These are phyloP conservation scores for Fusarium veterinarium DNA, from an alignment of 2,329 filamentous ascomycete species.

Conservation along the genomic window DNA sequence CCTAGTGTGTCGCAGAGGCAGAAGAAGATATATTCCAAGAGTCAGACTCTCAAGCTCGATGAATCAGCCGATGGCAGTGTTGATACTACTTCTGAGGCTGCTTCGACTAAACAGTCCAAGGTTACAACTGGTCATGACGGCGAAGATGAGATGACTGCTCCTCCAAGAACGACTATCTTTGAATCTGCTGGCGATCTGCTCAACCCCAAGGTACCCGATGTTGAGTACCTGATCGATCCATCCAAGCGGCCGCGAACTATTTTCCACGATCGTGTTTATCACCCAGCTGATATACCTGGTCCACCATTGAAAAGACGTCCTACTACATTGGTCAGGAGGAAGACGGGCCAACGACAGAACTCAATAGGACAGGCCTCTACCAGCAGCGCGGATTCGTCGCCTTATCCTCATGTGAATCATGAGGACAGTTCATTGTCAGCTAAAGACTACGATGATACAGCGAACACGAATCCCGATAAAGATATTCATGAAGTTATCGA, in stretches of 20 bases:
- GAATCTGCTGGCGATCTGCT: conserved; percentile 94
- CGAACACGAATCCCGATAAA: conserved; percentile 59
- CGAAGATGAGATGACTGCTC: conserved; percentile 68
- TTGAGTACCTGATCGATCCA: conserved; percentile 86
- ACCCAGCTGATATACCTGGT: conserved; percentile 90
- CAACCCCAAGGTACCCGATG: conserved; percentile 85
- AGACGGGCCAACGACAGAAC: conserved; percentile 43
- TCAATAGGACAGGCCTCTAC: conserved; percentile 40
- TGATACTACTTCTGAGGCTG: conserved; percentile 4
- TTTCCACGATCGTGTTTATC: conserved; percentile 96
- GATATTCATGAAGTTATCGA: conserved; percentile 58
- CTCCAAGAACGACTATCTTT: conserved; percentile 92
- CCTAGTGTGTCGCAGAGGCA: conserved; percentile 67
- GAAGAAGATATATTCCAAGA: conserved; percentile 78
- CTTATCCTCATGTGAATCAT: conserved; percentile 51
- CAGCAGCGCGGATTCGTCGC: conserved; percentile 50
- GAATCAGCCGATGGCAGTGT: conserved; percentile 15
- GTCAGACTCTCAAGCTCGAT: conserved; percentile 71
- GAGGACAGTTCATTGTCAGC: conserved; percentile 58
- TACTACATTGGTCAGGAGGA: conserved; percentile 51
- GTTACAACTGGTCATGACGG: conserved; percentile 65
- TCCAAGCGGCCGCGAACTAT: conserved; percentile 86
- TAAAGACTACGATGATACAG: conserved; percentile 65
- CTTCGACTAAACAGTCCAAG: conserved; percentile 43
- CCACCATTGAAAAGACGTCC: conserved; percentile 73